phyloP scores from a whole-genome alignment of 1,139 yeast genomes.

The Candida tunisiensis region DNA sequence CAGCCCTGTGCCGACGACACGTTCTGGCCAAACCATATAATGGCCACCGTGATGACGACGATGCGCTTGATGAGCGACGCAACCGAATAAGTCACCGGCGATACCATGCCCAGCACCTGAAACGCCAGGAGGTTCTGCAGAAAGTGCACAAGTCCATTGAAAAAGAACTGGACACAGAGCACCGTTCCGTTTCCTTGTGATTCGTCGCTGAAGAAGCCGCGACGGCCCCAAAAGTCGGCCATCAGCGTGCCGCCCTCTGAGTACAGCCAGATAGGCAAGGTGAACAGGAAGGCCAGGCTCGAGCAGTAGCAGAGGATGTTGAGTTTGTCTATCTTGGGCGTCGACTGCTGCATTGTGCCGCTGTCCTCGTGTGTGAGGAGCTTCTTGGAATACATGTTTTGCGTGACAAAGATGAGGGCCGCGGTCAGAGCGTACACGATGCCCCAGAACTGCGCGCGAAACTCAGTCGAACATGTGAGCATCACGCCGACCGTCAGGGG shows the following conservation, averaged over 20 bases:
- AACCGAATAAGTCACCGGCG: constrained; percentile 83
- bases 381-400: constrained; percentile 80
- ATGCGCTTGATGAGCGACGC: constrained; percentile 82
- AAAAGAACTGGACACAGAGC: constrained; percentile 11
- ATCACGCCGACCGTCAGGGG: constrained; percentile 76
- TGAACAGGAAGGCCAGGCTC: constrained; percentile 56
- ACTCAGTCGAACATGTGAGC: constrained; percentile 45
- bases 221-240: constrained; percentile 2
- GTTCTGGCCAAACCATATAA: constrained; percentile 52
- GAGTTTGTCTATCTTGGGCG: constrained; percentile 55
- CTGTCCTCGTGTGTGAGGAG: constrained; percentile 35
- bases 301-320: constrained; percentile 78
- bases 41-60: constrained; percentile 66
- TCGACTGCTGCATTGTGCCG: constrained; percentile 9
- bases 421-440: constrained; percentile 61
- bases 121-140: constrained; percentile 77
- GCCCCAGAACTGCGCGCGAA: constrained; percentile 37
- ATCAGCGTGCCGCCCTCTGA: constrained; percentile 31
- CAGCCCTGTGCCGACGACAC: constrained; percentile 38
- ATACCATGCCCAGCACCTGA: constrained; percentile 68
- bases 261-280: constrained; percentile 60
- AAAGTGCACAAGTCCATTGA: constrained; percentile 66
- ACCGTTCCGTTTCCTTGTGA: constrained; percentile 2
- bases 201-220: background rate
- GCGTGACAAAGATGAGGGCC: constrained; percentile 76